Evolutionary conservation across 192 early-diverging fungal species (phyloP), one percentile per base, ranked within the genome.

Genomic region (Coemansia pectinata): DNA sequence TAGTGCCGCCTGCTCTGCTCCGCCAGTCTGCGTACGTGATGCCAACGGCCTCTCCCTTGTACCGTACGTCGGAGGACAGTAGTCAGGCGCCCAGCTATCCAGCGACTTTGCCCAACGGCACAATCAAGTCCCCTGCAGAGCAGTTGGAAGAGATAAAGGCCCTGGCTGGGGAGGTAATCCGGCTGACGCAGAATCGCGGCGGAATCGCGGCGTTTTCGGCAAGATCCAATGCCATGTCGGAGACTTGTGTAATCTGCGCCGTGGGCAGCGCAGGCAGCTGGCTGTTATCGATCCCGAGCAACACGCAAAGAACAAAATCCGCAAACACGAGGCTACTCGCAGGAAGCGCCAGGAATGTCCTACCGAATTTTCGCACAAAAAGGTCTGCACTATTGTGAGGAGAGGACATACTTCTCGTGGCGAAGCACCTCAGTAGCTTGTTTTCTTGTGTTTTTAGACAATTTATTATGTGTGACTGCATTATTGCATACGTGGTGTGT

Each of bases 91-190:
- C 48, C 27, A 65, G 50, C n/a, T 38, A 47, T n/a, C 39, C 53
- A 19, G 52, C 62, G 4, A 31, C 33, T 36, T 41, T 72, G 11
- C 62, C 62, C 4, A 34, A 61, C 10, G 63, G 60, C 39, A 45
- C 57, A 7, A 33, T 36, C n/a, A 78, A 78, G 60, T 71, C 60
- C 9, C 73, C 72, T 2, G 65, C 67, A 1, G 77, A 84, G 67
- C 57, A 66, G 48, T 57, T 81, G 87, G 91, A 90, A 17, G 88
- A 90, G 42, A 76, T 95, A 48, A 90, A 90, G 71, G 81, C 86
- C 41, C 81, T 95, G 25, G 92, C 90, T 9, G 72, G 87, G 17
- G 93, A 97, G 71, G 90, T 96, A 1, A 78, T 94, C 40, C 84
- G 86, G 19, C 66, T 93, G 29, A 67, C 92, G 39, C 92, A 96